Base-by-base conservation (phyloP, 768 basidiomycete genomes). In the Lepiota brunneoincarnata region DNA sequence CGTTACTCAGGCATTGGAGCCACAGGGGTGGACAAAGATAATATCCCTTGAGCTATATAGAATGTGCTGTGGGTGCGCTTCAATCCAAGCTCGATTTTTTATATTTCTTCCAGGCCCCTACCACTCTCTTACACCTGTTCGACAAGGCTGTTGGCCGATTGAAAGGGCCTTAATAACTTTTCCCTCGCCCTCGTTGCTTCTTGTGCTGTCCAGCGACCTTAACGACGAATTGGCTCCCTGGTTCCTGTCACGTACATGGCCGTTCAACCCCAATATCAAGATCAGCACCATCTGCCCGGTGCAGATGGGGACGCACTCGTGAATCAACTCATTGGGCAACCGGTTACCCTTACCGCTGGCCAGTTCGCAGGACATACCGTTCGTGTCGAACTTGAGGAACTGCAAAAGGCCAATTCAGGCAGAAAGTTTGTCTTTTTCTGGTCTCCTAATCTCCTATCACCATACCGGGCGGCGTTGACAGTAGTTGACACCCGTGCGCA, bases 381-480 rank as follows among this genome's bases (percentile, higher is more conserved):
- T 34, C 81, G 80, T 37, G 73, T 77, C 37, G 78, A 83, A 60
- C 71, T 84, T 57, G 59, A 72, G 43, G 87, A 86, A 65, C 65
- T 84, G 28, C 87, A 88, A 66, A 83, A 85, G 62, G 84, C 87
- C 11, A 76, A 85, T 64, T 64, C 82, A 40, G 87, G 86, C 18
- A 72, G 87, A 65, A 88, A 87, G 87, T 81, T 68, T 60, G 67
- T 66, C 45, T 57, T 35, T 37, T 26, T 21, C 36, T 31, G 53
- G 39, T 44, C 47, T 36, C 31, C 49, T 49, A 31, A 58, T 51
- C 23, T 53, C 9, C 48, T 35, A 40, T 52, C 39, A 37, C 48
- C 17, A 58, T 23, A 12, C 10, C 54, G 50, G 55, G 20, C 39
- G 49, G n/a, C 12, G 20, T 53, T 60, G 31, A 51, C 43, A 24